These are phyloP conservation scores for Silene uniflora DNA, from an alignment of 148 eudicot genomes.

Conservation along the genomic window DNA sequence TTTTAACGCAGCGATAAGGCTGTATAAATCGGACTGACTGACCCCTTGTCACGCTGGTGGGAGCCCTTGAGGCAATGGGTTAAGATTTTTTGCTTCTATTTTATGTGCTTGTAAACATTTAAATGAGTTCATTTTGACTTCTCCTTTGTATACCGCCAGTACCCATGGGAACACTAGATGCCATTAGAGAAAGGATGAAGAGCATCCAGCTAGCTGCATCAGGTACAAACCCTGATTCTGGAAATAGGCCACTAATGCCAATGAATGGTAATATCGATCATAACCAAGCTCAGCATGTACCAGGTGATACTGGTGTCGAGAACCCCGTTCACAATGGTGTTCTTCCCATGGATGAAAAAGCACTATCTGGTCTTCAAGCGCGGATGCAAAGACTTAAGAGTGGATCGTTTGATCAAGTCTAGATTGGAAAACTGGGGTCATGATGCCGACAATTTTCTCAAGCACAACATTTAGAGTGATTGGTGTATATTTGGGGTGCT, in stretches of 20 bases:
- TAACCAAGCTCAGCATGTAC: slow-evolving; percentile 34
- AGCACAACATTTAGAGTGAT: not conserved
- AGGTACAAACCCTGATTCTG: slow-evolving; percentile 57
- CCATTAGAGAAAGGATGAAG: slow-evolving; percentile 94
- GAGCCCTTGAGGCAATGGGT: too few relatives aligned
- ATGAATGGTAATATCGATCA: slow-evolving; percentile 52
- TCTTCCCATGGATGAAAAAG: slow-evolving; percentile 95
- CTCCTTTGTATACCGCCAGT: slow-evolving; percentile 38
- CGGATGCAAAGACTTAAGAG: slow-evolving; percentile 97
- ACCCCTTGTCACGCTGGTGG: too few relatives aligned
- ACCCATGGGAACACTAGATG: slow-evolving; percentile 69
- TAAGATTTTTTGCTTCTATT: too few relatives aligned
- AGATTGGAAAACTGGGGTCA: slow-evolving; percentile 9
- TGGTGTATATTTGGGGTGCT: not conserved
- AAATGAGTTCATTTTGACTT: not conserved
- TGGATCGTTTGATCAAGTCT: slow-evolving; percentile 74
- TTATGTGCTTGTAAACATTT: too few relatives aligned
- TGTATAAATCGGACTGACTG: too few relatives aligned
- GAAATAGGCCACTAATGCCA: slow-evolving; percentile 47
- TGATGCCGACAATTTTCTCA: not conserved
- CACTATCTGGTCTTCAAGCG: slow-evolving; percentile 91
- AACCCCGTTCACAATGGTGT: slow-evolving; percentile 60
- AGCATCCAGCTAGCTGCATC: slow-evolving; percentile 82
- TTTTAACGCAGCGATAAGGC: too few relatives aligned
- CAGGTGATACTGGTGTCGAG: slow-evolving; percentile 35